These are phyloP conservation scores for Ramalina peruviana DNA, from an alignment of 495 filamentous ascomycete species.

Conservation along the genomic window DNA sequence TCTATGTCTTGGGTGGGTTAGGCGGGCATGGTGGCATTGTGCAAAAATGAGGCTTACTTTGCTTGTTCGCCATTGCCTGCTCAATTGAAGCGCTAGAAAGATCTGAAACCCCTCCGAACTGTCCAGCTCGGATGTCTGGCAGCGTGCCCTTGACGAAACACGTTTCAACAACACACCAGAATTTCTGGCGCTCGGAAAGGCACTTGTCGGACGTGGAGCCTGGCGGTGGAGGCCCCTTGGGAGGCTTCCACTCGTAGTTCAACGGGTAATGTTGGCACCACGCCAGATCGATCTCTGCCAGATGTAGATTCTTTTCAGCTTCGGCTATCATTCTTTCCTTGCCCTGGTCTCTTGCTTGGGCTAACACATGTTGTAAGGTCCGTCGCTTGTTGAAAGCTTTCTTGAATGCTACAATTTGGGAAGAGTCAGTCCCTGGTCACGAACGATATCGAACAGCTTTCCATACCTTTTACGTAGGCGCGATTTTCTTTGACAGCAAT, in stretches of 20 bases:
- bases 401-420: background rate
- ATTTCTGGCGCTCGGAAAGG: too few species aligned
- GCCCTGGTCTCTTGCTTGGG: background rate
- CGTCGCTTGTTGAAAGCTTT: background rate
- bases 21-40: too few species aligned
- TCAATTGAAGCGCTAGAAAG: too few species aligned
- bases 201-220: too few species aligned
- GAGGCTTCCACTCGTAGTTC: slow-evolving; percentile 86
- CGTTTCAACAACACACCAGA: slow-evolving; percentile 1
- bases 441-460: background rate
- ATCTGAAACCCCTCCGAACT: background rate
- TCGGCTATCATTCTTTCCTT: background rate
- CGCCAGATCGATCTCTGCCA: slow-evolving; percentile 40
- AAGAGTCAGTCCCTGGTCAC: background rate
- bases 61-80: too few species aligned
- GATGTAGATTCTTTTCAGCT: slow-evolving; percentile 39
- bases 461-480: background rate
- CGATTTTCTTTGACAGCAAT: background rate
- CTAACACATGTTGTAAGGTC: background rate
- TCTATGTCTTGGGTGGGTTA: too few species aligned
- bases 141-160: slow-evolving; percentile 4
- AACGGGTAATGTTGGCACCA: slow-evolving; percentile 10
- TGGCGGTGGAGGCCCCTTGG: slow-evolving; percentile 23
- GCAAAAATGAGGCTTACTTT: too few species aligned
- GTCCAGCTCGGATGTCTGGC: slow-evolving; percentile 2